Percentiles rank a stretch among this genome's conserved stretches.
phyloP scores from a whole-genome alignment of 495 filamentous ascomycete species.

The Hyphodiscus hymeniophilus region DNA sequence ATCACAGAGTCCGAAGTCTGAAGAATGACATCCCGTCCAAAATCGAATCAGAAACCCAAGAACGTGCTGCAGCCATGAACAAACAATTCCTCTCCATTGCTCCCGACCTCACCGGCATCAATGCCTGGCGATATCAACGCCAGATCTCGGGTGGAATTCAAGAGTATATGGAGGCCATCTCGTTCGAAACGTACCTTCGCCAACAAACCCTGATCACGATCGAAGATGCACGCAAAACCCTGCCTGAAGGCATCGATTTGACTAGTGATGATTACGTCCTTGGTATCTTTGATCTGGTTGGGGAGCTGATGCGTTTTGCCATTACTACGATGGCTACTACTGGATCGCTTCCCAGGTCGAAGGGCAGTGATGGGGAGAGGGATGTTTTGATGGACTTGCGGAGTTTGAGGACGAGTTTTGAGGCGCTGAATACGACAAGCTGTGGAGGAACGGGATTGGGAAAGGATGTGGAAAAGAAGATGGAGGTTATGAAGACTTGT shows the following conservation, averaged over 20 bases:
- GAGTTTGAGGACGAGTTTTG: constrained; percentile 61
- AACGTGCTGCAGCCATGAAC: constrained; percentile 57
- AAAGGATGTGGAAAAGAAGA: constrained; percentile 67
- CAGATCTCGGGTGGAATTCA: constrained; percentile 75
- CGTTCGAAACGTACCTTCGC: constrained; percentile 80
- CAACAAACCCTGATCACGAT: constrained; percentile 65
- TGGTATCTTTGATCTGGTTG: constrained; percentile 85
- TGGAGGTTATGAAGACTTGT: constrained; percentile 75
- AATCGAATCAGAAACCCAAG: constrained; percentile 55
- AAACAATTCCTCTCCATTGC: constrained; percentile 57
- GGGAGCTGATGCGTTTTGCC: constrained; percentile 93
- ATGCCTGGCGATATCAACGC: constrained; percentile 72
- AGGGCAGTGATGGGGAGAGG: constrained; percentile 22
- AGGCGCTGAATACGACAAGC: constrained; percentile 50
- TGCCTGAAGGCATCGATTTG: constrained; percentile 35
- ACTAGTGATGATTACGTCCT: constrained; percentile 82
- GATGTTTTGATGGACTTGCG: constrained; percentile 72
- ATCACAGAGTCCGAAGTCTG: constrained; percentile 52
- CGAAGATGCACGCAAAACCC: constrained; percentile 38
- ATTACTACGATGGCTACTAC: constrained; percentile 68
- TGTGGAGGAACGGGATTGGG: constrained; percentile 37
- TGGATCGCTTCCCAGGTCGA: constrained; percentile 42
- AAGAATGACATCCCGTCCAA: constrained; percentile 52
- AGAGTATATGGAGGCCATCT: constrained; percentile 71
- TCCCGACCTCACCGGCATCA: constrained; percentile 65